Percentiles rank a stretch among this genome's conserved stretches.
Conservation (phyloP, 805 yeast genomes). For the Yamadazyma paraphyllophila region DNA sequence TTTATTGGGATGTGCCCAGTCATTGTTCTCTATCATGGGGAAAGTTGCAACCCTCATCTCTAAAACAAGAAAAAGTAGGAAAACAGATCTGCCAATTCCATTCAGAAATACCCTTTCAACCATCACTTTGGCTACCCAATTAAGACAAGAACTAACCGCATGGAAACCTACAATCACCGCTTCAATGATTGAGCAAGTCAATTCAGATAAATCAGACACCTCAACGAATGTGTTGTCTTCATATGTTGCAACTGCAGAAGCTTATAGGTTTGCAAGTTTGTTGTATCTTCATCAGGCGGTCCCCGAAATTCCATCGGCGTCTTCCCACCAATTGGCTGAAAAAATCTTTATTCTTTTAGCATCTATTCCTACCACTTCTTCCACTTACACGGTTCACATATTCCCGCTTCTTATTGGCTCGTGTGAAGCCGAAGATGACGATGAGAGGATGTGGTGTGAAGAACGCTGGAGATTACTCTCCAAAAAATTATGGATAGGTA, state of each 20-base stretch:
- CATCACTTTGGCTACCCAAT: slow-evolving; percentile 53
- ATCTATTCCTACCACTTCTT: slow-evolving; percentile 58
- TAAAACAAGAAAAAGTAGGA: slow-evolving; percentile 42
- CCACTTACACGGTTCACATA: slow-evolving; percentile 58
- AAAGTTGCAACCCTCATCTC: slow-evolving; percentile 57
- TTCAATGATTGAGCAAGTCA: slow-evolving; percentile 25
- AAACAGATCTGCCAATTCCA: slow-evolving; percentile 10
- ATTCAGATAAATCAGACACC: slow-evolving; percentile 15
- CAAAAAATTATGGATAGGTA: slow-evolving; percentile 61
- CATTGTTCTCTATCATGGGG: slow-evolving; percentile 62
- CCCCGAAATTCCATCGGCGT: slow-evolving; percentile 59
- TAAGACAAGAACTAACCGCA: slow-evolving; percentile 49
- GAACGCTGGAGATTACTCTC: slow-evolving; percentile 55
- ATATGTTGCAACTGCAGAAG: slow-evolving; percentile 68
- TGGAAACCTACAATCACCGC: slow-evolving; percentile 55
- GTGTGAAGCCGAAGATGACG: slow-evolving; percentile 59
- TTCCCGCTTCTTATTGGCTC: slow-evolving; percentile 65
- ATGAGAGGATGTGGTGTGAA: slow-evolving; percentile 61
- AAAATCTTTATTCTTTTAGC: slow-evolving; percentile 59
- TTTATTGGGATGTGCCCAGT: slow-evolving; percentile 64
- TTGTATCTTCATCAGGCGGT: slow-evolving; percentile 67
- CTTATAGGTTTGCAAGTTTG: slow-evolving; percentile 59
- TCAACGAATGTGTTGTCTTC: slow-evolving; percentile 53
- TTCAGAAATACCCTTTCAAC: slow-evolving; percentile 41
- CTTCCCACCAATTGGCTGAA: slow-evolving; percentile 57